Base-by-base conservation (phyloP, 2,329 filamentous ascomycete genomes). In the Cladobotryum protrusum region DNA sequence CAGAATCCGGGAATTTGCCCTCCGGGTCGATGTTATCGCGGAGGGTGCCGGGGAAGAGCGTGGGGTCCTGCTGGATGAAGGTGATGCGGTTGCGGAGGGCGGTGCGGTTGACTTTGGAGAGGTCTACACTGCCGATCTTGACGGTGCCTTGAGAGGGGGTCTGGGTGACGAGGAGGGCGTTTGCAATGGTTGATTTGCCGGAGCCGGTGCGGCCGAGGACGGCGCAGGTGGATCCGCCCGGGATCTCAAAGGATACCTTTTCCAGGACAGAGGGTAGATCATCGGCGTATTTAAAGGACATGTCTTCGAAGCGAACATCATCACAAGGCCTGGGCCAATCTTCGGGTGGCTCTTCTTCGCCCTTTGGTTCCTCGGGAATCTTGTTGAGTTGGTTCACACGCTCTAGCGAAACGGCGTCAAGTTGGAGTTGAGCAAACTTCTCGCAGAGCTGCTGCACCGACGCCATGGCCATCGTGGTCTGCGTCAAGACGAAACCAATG, bases 321-420 rank as follows among this genome's bases (percentile, higher is more conserved):
- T 87, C 85, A 9, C 75, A 75, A 48, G 82, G 83, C 0, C 76
- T 76, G 0, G 90, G 90, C 90, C 90, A 96, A 45, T 79, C 79
- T 0, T 85, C 82, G 0, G 88, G 87, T 0, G 89, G 89, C 2
- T 79, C 68, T 3, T 88, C 67, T 1, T 78, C 75, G 1, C 89
- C 89, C 0, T 72, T 74, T 0, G 81, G 72, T 63, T 96, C 90
- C 62, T 88, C 81, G 14, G 91, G 86, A 0, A 96, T 77, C 52
- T 87, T 80, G 1, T 93, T 75, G 0, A 96, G 76, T 65, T 93
- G 88, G 9, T 93, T 82, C 0, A 96, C 85, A 37, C 90, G 81
- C 67, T 96, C 90, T 0, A 96, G 87, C 0, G 87, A 91, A 0
- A 95, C 89, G 57, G 95, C 95, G 62, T 95, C 86, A 79, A 96